phyloP scores from a whole-genome alignment of 495 filamentous ascomycete species.

The Tetracladium setigerum region DNA sequence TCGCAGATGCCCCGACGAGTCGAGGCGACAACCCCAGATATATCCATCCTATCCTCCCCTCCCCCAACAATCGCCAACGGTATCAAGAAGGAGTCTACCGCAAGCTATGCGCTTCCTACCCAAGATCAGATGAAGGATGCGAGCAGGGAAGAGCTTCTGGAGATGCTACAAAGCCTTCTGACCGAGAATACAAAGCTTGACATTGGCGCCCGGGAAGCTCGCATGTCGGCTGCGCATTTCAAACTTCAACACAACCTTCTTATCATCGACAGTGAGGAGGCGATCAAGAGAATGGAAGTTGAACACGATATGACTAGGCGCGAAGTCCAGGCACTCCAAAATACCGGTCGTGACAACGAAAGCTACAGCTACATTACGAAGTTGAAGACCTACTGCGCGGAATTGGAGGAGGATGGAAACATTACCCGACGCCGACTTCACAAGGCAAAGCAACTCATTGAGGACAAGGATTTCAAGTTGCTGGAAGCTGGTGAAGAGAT shows the following conservation, averaged over 20 bases:
- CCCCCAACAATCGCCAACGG: slow-evolving; percentile 48
- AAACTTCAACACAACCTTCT: slow-evolving; percentile 87
- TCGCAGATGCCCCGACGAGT: slow-evolving; percentile 47
- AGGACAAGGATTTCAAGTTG: slow-evolving; percentile 60
- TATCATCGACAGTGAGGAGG: slow-evolving; percentile 77
- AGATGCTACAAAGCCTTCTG: slow-evolving; percentile 41
- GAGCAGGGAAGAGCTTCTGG: slow-evolving; percentile 48
- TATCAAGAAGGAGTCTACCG: slow-evolving; percentile 40
- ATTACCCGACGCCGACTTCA: slow-evolving; percentile 55
- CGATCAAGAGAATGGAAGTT: slow-evolving; percentile 79
- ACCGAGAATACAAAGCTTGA: slow-evolving; percentile 53
- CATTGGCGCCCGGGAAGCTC: slow-evolving; percentile 51
- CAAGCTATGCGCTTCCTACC: slow-evolving; percentile 43
- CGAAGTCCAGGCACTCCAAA: slow-evolving; percentile 80
- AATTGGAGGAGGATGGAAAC: slow-evolving; percentile 57
- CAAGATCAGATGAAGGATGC: slow-evolving; percentile 57
- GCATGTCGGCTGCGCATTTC: slow-evolving; percentile 82
- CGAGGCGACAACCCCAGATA: slow-evolving; percentile 38
- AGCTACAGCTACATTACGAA: slow-evolving; percentile 45
- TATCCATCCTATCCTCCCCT: slow-evolving; percentile 41
- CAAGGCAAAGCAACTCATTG: slow-evolving; percentile 66
- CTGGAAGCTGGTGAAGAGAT: slow-evolving; percentile 60
- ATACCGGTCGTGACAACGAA: slow-evolving; percentile 6
- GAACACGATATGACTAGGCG: slow-evolving; percentile 89
- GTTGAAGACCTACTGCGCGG: slow-evolving; percentile 43